phyloP scores from a whole-genome alignment of 192 early-diverging fungal species.

The Umbelopsis isabellina region DNA sequence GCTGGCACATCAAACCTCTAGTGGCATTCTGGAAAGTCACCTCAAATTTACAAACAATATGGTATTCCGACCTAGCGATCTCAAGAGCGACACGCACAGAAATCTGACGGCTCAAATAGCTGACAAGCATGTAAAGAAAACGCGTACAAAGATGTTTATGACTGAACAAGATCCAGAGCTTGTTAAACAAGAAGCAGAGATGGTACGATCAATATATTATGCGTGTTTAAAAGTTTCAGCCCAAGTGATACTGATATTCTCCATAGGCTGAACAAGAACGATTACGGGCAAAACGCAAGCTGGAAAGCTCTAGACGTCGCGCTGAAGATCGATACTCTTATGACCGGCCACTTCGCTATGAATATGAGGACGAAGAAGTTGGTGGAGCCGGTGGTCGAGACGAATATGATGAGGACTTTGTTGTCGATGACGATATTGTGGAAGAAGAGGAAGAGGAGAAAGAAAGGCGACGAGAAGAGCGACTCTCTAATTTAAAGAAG shows the following conservation, averaged over 20 bases:
- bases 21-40: slow-evolving; percentile 70
- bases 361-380: slow-evolving; percentile 47
- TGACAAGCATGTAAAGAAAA: slow-evolving; percentile 65
- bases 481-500: slow-evolving; percentile 30
- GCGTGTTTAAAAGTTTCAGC: not conserved
- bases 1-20: slow-evolving; percentile 52
- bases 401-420: slow-evolving; percentile 54
- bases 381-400: slow-evolving; percentile 23
- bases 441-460: slow-evolving; percentile 44
- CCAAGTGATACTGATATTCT: slow-evolving; percentile 27
- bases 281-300: slow-evolving; percentile 54
- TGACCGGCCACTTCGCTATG: slow-evolving; percentile 38
- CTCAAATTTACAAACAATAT: slow-evolving; percentile 60
- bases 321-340: slow-evolving; percentile 29
- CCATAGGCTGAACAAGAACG: slow-evolving; percentile 59
- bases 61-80: slow-evolving; percentile 67
- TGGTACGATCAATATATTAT: slow-evolving; percentile 36
- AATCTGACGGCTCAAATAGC: slow-evolving; percentile 69
- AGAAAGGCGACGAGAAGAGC: slow-evolving; percentile 40
- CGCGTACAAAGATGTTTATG: slow-evolving; percentile 65
- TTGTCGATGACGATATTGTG: slow-evolving; percentile 59
- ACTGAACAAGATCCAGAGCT: slow-evolving; percentile 73
- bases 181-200: slow-evolving; percentile 61
- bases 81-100: slow-evolving; percentile 61
- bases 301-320: slow-evolving; percentile 47